Conservation (phyloP, 148 eudicot genomes). For the Silene uniflora region DNA sequence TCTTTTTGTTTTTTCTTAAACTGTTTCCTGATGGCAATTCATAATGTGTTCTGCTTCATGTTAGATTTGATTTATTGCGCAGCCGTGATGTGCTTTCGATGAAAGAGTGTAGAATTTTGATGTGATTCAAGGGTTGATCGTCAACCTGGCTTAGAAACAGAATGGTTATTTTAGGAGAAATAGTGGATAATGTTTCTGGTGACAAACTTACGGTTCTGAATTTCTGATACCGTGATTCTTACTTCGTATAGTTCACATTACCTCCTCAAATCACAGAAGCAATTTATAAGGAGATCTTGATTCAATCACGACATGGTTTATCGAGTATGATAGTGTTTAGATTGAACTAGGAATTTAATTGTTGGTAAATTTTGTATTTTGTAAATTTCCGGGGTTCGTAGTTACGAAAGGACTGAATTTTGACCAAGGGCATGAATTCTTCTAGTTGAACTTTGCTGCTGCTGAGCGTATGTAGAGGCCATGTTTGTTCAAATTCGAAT, state of each 20-base stretch:
- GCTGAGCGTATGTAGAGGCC: too few species aligned
- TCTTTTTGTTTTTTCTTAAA: too few species aligned
- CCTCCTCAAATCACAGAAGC: neutral
- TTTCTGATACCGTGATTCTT: neutral
- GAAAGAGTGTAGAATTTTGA: neutral
- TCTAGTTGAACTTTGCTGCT: too few species aligned
- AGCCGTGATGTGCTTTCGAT: neutral
- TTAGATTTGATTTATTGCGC: too few species aligned
- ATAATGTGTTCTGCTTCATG: too few species aligned
- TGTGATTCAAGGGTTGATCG: neutral
- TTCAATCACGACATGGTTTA: neutral
- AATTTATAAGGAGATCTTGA: neutral
- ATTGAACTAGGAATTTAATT: neutral
- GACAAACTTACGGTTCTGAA: too few species aligned
- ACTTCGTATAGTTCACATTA: neutral
- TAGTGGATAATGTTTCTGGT: neutral
- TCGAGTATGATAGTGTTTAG: neutral
- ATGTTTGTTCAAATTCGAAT: too few species aligned
- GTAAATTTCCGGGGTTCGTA: neutral
- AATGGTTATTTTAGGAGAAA: neutral
- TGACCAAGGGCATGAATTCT: neutral
- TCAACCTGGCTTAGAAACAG: neutral
- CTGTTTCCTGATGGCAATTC: too few species aligned
- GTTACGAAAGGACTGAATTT: neutral
- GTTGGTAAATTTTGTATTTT: neutral